Conservation (phyloP, 345 rosid genomes). For the Salix exigua region DNA sequence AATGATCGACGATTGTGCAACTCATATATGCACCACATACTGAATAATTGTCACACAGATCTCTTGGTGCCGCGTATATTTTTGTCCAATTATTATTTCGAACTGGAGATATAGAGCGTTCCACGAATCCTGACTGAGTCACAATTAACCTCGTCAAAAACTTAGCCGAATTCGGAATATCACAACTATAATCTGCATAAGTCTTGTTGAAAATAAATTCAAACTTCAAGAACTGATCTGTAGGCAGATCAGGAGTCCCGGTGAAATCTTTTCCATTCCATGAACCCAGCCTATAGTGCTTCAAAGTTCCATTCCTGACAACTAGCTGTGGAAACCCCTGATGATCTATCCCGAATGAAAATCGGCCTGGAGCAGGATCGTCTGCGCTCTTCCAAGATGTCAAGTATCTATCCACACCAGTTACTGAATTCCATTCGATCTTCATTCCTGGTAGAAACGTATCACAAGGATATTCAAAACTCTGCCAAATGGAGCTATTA, state of each 20-base stretch:
- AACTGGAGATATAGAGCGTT: neutral
- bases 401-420: constrained; percentile 6
- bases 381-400: constrained; percentile 20
- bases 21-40: constrained; percentile 13
- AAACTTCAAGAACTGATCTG: neutral
- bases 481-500: constrained; percentile 8
- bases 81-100: neutral
- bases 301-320: neutral
- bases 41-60: constrained; percentile 19
- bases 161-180: neutral
- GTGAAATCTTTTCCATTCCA: constrained; percentile 27
- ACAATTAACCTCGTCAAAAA: constrained; percentile 10
- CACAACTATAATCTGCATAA: constrained; percentile 4
- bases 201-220: constrained; percentile 8
- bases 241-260: constrained; percentile 1
- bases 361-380: constrained; percentile 20
- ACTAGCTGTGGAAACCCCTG: constrained; percentile 25
- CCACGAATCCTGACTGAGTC: constrained; percentile 6
- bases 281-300: constrained; percentile 14
- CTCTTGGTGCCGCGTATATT: neutral
- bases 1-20: neutral
- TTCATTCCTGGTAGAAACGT: constrained; percentile 19
- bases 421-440: constrained; percentile 1
- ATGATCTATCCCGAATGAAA: constrained; percentile 10
- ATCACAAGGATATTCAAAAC: constrained; percentile 21